phyloP scores from a whole-genome alignment of 2,329 filamentous ascomycete species.

The Ascomycota sp. region DNA sequence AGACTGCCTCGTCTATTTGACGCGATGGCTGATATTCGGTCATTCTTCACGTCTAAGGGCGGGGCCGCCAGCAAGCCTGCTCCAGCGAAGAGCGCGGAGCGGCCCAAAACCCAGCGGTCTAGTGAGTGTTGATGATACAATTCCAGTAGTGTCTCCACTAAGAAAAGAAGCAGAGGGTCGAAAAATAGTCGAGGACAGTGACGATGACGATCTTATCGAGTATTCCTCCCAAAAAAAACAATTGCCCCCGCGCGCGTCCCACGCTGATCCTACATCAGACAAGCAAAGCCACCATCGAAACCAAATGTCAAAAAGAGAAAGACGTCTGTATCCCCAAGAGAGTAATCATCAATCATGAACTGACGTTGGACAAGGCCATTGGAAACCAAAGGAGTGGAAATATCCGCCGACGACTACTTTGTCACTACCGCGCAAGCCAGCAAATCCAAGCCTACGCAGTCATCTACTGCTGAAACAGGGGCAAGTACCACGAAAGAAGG shows the following conservation, averaged over 20 bases:
- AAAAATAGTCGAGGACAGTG: constrained; percentile 61
- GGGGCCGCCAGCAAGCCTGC: constrained; percentile 27
- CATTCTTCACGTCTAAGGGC: constrained; percentile 66
- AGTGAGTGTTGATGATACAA: constrained; percentile 14
- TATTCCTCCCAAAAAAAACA: background rate
- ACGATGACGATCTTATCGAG: constrained; percentile 41
- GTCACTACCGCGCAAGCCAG: constrained; percentile 22
- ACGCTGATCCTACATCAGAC: constrained; percentile 4
- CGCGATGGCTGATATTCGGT: constrained; percentile 72
- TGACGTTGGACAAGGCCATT: constrained; percentile 13
- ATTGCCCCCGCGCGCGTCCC: background rate
- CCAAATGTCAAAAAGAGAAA: constrained; percentile 30
- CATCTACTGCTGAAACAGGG: constrained; percentile 19
- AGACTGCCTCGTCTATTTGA: background rate
- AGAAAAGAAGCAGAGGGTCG: constrained; percentile 22
- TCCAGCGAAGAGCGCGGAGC: constrained; percentile 22
- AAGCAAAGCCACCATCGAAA: constrained; percentile 31
- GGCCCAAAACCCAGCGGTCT: constrained; percentile 20
- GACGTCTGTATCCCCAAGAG: constrained; percentile 11
- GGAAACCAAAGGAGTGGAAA: constrained; percentile 25
- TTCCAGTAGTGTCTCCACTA: constrained; percentile 2
- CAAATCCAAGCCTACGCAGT: constrained; percentile 11
- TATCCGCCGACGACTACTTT: constrained; percentile 36
- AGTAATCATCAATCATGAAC: background rate
- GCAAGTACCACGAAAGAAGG: constrained; percentile 16